Evolutionary conservation across 371 early-diverging fungal species (phyloP).

Genomic region (Spraguea lophii): DNA sequence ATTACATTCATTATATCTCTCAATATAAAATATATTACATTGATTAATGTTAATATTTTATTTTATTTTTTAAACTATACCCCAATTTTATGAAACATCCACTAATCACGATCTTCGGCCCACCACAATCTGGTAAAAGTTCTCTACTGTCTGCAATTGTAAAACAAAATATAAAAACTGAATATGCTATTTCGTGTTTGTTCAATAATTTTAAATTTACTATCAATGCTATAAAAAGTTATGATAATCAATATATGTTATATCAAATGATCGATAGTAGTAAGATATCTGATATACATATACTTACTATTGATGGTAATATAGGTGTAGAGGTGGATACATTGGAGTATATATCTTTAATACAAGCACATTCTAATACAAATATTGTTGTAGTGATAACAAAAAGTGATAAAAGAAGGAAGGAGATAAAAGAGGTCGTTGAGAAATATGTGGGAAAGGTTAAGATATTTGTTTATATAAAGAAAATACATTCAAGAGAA

Average conservation of each 20-base stretch:
- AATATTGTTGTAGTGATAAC: conserved; percentile 28
- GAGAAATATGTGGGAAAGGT: no score
- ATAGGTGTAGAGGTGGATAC: conserved; percentile 33
- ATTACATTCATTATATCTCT: no score
- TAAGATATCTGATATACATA: not conserved
- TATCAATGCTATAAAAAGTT: no score
- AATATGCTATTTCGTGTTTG: not conserved
- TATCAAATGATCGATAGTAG: not conserved
- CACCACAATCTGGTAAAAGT: conserved; percentile 31
- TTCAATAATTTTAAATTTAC: not conserved
- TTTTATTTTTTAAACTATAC: no score
- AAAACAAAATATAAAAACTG: conserved; percentile 23
- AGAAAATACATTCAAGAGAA: no score
- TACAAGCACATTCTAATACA: conserved; percentile 35
- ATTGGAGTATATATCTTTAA: conserved; percentile 39
- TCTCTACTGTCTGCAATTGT: conserved; percentile 27
- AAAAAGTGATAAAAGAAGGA: not conserved
- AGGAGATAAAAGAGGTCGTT: no score
- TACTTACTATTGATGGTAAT: not conserved
- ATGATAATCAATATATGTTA: not conserved
- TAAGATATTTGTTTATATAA: no score
- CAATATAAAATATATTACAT: no score
- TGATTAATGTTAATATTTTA: no score
- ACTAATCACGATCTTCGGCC: conserved; percentile 34
- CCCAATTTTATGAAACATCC: conserved; percentile 36